Evolutionary conservation across 768 basidiomycete species (phyloP).

Genomic region (Cubamyces lactineus): DNA sequence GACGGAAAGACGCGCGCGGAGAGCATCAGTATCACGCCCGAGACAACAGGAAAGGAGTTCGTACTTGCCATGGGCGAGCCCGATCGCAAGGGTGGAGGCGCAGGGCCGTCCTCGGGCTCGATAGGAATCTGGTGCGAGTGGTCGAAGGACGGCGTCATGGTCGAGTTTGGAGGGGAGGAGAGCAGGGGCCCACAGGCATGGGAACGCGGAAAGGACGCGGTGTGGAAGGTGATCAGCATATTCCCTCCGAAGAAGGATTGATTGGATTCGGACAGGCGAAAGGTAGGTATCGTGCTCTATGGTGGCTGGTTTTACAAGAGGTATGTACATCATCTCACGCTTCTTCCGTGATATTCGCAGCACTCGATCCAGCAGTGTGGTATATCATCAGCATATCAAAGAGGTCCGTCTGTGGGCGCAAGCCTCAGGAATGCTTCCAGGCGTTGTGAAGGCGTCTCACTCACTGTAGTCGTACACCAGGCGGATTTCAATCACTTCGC

Average conservation of each 20-base stretch:
- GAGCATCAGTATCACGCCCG: constrained; percentile 46
- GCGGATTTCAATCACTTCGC: constrained; percentile 56
- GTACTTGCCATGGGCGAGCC: constrained; percentile 82
- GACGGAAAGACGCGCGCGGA: constrained; percentile 40
- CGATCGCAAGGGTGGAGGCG: constrained; percentile 86
- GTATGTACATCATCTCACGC: constrained; percentile 20
- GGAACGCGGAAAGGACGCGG: constrained; percentile 82
- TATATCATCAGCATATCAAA: neutral
- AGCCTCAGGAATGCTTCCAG: neutral
- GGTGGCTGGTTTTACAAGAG: constrained; percentile 4
- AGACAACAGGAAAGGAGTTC: constrained; percentile 77
- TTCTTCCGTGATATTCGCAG: neutral
- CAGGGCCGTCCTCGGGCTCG: constrained; percentile 80
- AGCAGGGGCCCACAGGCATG: constrained; percentile 82
- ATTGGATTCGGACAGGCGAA: neutral
- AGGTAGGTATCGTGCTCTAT: constrained; percentile 10
- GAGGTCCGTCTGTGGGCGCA: constrained; percentile 20
- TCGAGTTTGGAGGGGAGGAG: constrained; percentile 81
- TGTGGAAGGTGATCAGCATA: constrained; percentile 75
- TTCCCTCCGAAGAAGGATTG: constrained; percentile 43
- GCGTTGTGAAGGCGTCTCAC: constrained; percentile 30
- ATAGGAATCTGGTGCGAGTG: constrained; percentile 96
- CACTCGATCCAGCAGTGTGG: neutral
- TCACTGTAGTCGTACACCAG: constrained; percentile 72
- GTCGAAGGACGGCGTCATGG: constrained; percentile 79